Base-by-base conservation (phyloP, 1,284 basidiomycete species). In the Inonotus hispidus region DNA sequence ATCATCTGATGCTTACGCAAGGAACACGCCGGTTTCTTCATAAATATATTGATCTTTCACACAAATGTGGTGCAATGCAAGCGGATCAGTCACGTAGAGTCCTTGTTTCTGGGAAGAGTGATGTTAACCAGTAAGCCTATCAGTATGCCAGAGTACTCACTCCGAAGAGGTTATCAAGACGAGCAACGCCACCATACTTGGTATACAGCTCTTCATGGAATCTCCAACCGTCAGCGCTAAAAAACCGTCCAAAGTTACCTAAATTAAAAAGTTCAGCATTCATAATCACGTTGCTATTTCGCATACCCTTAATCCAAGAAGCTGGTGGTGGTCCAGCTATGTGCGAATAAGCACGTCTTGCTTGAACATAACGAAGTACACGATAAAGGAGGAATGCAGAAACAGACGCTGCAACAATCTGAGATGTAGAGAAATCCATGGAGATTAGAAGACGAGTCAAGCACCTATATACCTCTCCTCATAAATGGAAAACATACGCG, bases 41-140 rank as follows among this genome's bases (percentile, higher is more conserved):
- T 71, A 74, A 27, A 67, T 61, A 23, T 71, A 64, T 50, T 70
- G 68, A 13, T 74, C 73, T 59, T 72, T 74, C 16, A 73, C 64
- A 41, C 74, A 46, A 13, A 75, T 67, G 32, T 64, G 63, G 41
- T 71, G 67, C 56, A 73, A 57, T 0, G 72, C 72, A 7, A 63
- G 56, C 19, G 67, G 67, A 49, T 68, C 67, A 11, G 61, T 45
- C 13, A 66, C 58, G 43, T 62, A 65, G 0, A 67, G 62, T 25
- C 62, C 50, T 16, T 66, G 60, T 19, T 62, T 56, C 66, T 66
- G 46, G 37, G 37, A 38, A 49, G 16, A 13, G 39, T 11, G 3
- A 46, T 27, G 16, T 23, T 25, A 29, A 54, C 38, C 13, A 23
- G 5, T 14, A 23, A 10, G 0, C 16, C 35, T 45, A 16, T 38